Conservation (phyloP, 1,284 basidiomycete species). For the Ceratobasidium sp. region DNA sequence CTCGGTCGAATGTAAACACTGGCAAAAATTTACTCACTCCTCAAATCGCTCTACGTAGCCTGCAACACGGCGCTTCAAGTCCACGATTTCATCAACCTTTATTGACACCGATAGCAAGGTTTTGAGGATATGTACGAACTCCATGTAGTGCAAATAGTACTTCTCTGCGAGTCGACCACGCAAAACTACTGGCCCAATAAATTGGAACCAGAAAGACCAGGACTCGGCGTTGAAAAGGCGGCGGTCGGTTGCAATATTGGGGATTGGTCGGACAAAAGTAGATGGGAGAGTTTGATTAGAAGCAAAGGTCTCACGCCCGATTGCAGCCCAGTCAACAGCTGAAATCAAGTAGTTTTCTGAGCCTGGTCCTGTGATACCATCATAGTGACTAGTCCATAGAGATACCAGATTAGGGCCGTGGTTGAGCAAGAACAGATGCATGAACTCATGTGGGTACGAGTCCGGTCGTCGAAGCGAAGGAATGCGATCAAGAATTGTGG, state of each 20-base stretch:
- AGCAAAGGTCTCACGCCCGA: conserved; percentile 54
- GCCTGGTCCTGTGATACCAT: background rate
- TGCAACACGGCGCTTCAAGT: conserved; percentile 40
- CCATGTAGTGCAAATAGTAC: conserved; percentile 55
- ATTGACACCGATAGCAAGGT: conserved; percentile 49
- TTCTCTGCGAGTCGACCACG: conserved; percentile 51
- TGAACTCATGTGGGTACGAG: conserved; percentile 49
- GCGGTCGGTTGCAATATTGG: conserved; percentile 53
- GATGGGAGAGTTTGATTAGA: conserved; percentile 55
- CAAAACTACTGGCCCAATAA: conserved; percentile 54
- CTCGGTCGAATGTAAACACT: too few species aligned
- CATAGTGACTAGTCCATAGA: conserved; percentile 37
- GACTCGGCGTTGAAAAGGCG: conserved; percentile 56
- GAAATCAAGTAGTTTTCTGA: background rate
- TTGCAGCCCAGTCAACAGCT: conserved; percentile 30
- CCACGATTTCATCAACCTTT: conserved; percentile 50
- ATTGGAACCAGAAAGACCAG: conserved; percentile 58
- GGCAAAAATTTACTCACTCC: too few species aligned
- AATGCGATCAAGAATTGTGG: conserved; percentile 20
- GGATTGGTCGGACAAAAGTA: conserved; percentile 53
- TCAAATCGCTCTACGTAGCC: background rate
- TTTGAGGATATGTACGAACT: conserved; percentile 53
- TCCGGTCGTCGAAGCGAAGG: conserved; percentile 20
- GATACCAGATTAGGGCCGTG: conserved; percentile 23
- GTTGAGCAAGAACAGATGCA: conserved; percentile 49